These are phyloP conservation scores for Candida corydali DNA, from an alignment of 805 yeast genomes.

Conservation along the genomic window DNA sequence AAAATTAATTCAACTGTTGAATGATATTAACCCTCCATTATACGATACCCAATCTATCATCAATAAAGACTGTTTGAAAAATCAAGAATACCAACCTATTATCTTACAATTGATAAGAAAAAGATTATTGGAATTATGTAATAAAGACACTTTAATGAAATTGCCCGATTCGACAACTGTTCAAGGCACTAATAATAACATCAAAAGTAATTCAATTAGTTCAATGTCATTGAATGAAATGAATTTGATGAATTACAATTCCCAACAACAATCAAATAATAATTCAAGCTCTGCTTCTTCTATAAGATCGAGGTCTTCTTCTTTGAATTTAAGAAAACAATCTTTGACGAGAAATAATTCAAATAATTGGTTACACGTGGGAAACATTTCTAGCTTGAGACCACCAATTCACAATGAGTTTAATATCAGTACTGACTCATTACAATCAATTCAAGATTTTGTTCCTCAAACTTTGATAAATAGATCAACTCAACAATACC, in stretches of 20 bases:
- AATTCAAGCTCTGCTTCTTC: constrained; percentile 9
- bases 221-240: constrained; percentile 38
- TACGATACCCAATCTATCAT: constrained; percentile 34
- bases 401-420: constrained; percentile 6
- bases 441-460: constrained; percentile 41
- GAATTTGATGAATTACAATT: constrained; percentile 29
- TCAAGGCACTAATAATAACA: constrained; percentile 8
- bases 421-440: constrained; percentile 30
- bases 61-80: constrained; percentile 27
- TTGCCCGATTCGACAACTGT: constrained; percentile 22
- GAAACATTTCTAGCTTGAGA: constrained; percentile 34
- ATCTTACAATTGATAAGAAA: constrained; percentile 39
- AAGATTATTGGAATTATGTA: constrained; percentile 37
- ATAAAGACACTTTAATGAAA: constrained; percentile 11
- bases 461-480: constrained; percentile 39
- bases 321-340: constrained; percentile 38
- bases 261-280: constrained; percentile 1
- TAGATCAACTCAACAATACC: constrained; percentile 10
- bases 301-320: constrained; percentile 30
- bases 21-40: constrained; percentile 14
- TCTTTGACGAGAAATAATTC: constrained; percentile 42
- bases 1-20: constrained; percentile 18
- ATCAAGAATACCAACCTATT: constrained; percentile 32
- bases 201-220: constrained; percentile 36
- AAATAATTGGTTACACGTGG: constrained; percentile 41